These are phyloP conservation scores for Phalaenopsis equestris DNA, from an alignment of 106 monocot species.

Conservation along the genomic window DNA sequence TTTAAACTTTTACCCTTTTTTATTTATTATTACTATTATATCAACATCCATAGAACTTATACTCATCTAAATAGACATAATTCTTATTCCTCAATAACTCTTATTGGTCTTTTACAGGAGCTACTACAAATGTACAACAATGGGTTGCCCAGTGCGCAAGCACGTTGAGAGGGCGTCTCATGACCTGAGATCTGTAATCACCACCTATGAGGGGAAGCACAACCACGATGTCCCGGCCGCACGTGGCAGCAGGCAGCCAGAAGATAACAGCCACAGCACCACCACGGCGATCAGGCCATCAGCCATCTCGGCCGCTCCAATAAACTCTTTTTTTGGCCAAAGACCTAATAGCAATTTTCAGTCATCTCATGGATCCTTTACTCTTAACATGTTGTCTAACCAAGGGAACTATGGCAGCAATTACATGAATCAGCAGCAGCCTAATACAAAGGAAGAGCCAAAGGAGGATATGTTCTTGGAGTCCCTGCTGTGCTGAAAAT, in stretches of 20 bases:
- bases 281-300: constrained; percentile 22
- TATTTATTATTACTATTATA: too few species aligned
- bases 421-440: constrained; percentile 1
- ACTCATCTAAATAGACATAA: too few species aligned
- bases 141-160: constrained; percentile 75
- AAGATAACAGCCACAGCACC: neutral
- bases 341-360: neutral
- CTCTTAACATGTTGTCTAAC: neutral
- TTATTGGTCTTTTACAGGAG: constrained; percentile 36
- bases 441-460: constrained; percentile 12
- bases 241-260: constrained; percentile 25
- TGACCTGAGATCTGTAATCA: constrained; percentile 67
- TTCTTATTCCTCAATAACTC: too few species aligned
- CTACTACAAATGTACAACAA: constrained; percentile 91
- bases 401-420: neutral
- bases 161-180: constrained; percentile 85
- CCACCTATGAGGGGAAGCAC: constrained; percentile 95
- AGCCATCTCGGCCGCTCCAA: constrained; percentile 3
- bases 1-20: too few species aligned
- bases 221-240: constrained; percentile 82
- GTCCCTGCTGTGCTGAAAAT: constrained; percentile 10
- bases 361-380: neutral
- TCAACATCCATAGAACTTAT: too few species aligned
- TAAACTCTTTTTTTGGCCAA: neutral
- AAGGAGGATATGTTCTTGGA: constrained; percentile 23